Conservation (phyloP, 2,329 filamentous ascomycete species). For the Scedosporium minutisporum region DNA sequence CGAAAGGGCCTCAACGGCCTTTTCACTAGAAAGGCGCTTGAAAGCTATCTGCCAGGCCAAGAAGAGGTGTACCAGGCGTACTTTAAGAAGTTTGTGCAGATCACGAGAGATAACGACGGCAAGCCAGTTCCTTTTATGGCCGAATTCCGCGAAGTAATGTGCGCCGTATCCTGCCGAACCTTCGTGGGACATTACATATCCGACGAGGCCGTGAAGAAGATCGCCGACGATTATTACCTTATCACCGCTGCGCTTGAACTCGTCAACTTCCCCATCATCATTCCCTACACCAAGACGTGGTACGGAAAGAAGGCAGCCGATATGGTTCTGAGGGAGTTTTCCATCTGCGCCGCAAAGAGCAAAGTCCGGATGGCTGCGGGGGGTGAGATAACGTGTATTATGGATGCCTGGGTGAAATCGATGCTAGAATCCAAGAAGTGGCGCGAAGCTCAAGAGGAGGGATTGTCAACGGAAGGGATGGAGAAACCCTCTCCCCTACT, state of each 20-base stretch:
- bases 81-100: constrained; percentile 67
- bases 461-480: constrained; percentile 54
- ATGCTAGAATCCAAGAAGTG: constrained; percentile 82
- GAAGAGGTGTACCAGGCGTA: constrained; percentile 86
- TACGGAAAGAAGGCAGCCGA: constrained; percentile 93
- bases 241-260: constrained; percentile 93
- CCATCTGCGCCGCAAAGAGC: constrained; percentile 85
- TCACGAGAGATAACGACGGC: constrained; percentile 62
- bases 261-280: constrained; percentile 95
- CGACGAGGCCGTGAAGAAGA: constrained; percentile 82
- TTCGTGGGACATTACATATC: constrained; percentile 95
- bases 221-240: constrained; percentile 92
- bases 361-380: constrained; percentile 87
- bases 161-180: constrained; percentile 88
- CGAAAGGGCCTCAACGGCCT: constrained; percentile 92
- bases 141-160: constrained; percentile 89
- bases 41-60: constrained; percentile 81
- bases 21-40: constrained; percentile 84
- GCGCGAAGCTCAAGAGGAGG: constrained; percentile 66
- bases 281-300: constrained; percentile 93
- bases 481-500: constrained; percentile 78
- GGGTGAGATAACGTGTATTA: constrained; percentile 80
- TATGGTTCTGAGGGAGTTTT: constrained; percentile 82
- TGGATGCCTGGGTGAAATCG: constrained; percentile 86
- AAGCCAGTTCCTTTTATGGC: constrained; percentile 82